phyloP scores from a whole-genome alignment of 176 grass and related monocot species.

The Melocanna baccifera region DNA sequence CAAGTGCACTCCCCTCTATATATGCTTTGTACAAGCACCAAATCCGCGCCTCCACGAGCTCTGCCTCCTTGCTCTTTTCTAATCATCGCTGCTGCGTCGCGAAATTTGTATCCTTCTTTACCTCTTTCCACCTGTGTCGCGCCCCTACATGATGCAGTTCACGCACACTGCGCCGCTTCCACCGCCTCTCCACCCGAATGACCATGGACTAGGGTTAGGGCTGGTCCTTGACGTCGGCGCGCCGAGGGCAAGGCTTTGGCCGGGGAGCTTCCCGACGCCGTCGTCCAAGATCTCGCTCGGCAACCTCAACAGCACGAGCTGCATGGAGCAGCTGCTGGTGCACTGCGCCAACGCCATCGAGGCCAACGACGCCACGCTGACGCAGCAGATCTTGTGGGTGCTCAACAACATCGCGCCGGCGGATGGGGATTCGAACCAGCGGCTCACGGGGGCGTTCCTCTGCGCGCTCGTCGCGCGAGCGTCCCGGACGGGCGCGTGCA shows the following conservation, averaged over 20 bases:
- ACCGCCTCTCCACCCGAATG: slow-evolving; percentile 47
- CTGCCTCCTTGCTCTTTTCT: slow-evolving; percentile 40
- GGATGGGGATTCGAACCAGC: slow-evolving; percentile 88
- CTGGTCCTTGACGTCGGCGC: slow-evolving; percentile 52
- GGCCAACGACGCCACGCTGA: slow-evolving; percentile 89
- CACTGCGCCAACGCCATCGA: slow-evolving; percentile 98
- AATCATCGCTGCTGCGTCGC: slow-evolving; percentile 27
- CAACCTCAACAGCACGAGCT: slow-evolving; percentile 62
- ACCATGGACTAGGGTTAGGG: slow-evolving; percentile 45
- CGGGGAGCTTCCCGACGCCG: slow-evolving; percentile 41
- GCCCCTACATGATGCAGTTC: slow-evolving; percentile 95
- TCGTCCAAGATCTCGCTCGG: slow-evolving; percentile 57
- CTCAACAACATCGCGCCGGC: slow-evolving; percentile 97
- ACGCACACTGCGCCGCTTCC: slow-evolving; percentile 59
- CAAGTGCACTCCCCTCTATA: slow-evolving; percentile 82
- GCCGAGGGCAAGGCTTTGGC: slow-evolving; percentile 39
- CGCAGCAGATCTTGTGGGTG: slow-evolving; percentile 97
- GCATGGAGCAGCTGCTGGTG: slow-evolving; percentile 98
- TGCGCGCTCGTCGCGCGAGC: slow-evolving; percentile 79
- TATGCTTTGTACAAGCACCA: slow-evolving; percentile 96
- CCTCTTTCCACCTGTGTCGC: slow-evolving; percentile 4
- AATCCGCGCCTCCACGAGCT: slow-evolving; percentile 63
- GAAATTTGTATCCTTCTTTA: slow-evolving; percentile 7
- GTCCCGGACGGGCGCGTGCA: slow-evolving; percentile 81
- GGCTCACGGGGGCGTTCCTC: slow-evolving; percentile 84